A percentile compares a stretch with the other conserved stretches of the same genome.
Evolutionary conservation across 208 protist species (phyloP).

Genomic region (Polymyxa betae): DNA sequence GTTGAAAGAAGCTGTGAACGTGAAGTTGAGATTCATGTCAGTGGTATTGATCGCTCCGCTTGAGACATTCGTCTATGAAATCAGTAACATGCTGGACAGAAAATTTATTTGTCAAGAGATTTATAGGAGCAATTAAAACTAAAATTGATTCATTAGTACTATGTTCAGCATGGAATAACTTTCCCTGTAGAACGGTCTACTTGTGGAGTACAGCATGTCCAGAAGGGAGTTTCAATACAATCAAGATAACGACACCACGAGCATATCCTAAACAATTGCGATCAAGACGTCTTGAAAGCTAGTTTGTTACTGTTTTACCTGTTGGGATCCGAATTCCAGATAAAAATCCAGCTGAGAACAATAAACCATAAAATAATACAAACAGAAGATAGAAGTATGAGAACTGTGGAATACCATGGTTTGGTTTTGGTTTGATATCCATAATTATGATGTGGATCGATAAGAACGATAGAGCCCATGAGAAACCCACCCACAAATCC

Average conservation of each 20-base stretch:
- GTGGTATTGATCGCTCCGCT: no score
- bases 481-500: conserved; percentile 32
- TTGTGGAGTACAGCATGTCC: conserved; percentile 28
- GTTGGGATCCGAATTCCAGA: not conserved
- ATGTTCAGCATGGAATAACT: not conserved
- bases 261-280: not conserved
- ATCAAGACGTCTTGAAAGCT: not conserved
- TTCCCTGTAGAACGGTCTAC: conserved; percentile 1
- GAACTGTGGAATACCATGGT: not conserved
- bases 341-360: not conserved
- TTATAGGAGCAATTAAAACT: no score
- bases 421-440: not conserved
- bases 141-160: no score
- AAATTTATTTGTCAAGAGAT: no score
- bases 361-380: not conserved
- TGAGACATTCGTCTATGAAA: no score
- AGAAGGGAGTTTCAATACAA: not conserved
- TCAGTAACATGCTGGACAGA: no score
- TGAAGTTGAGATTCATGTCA: no score
- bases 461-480: not conserved
- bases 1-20: no score
- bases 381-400: not conserved
- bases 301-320: not conserved
- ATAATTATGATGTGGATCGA: conserved; percentile 19
- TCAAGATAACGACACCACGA: not conserved